phyloP scores from a whole-genome alignment of 257 asterid genomes.

The Vinca minor region DNA sequence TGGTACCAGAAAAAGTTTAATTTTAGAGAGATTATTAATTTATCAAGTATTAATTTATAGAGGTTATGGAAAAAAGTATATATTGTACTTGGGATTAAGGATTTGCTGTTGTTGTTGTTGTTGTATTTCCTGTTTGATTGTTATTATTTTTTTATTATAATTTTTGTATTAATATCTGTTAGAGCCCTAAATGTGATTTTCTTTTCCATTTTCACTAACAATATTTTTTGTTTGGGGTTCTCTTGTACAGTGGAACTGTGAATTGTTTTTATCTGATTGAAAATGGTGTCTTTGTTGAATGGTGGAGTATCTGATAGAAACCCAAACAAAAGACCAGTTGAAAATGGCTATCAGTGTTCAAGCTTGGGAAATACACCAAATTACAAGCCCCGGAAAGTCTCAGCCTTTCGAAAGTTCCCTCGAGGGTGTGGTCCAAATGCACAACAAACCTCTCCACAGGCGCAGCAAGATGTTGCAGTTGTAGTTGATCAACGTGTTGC shows the following conservation, averaged over 20 bases:
- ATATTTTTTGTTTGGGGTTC: background rate
- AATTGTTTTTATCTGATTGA: slow-evolving; percentile 11
- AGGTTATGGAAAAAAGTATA: no score
- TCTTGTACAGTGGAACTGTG: background rate
- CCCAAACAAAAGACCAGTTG: slow-evolving; percentile 40
- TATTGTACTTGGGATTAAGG: no score
- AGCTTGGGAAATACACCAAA: slow-evolving; percentile 24
- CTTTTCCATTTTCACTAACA: background rate
- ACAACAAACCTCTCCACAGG: slow-evolving; percentile 10
- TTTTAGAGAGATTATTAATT: no score
- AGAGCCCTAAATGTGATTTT: background rate
- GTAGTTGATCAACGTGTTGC: slow-evolving; percentile 17
- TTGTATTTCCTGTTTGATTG: background rate
- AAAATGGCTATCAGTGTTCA: slow-evolving; percentile 30
- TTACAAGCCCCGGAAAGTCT: slow-evolving; percentile 57
- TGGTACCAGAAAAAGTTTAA: no score
- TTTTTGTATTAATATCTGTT: background rate
- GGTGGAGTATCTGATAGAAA: slow-evolving; percentile 38
- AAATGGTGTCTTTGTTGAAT: slow-evolving; percentile 44
- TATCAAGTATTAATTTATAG: no score
- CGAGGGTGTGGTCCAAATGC: slow-evolving; percentile 52
- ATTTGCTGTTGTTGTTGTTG: no score
- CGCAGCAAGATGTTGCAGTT: slow-evolving; percentile 18
- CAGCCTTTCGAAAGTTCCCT: slow-evolving; percentile 62
- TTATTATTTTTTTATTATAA: no score